A percentile compares a stretch with the other conserved stretches of the same genome.
Evolutionary conservation across 495 filamentous ascomycete genomes (phyloP).

Genomic region (Aspergillus indologenus): DNA sequence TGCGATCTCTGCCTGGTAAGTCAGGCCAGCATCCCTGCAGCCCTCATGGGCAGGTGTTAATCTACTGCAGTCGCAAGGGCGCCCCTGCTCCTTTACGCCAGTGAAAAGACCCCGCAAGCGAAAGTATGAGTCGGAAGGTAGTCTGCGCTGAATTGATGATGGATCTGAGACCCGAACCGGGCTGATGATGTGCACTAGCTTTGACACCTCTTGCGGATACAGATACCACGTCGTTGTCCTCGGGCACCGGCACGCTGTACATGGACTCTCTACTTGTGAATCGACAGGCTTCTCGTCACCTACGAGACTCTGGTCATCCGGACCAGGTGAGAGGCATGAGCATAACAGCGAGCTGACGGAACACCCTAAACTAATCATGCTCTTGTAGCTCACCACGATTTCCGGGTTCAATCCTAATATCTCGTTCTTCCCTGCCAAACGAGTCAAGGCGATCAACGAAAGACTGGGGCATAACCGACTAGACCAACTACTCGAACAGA

Average conservation of each 20-base stretch:
- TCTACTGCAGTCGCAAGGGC: neutral
- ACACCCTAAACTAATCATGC: neutral
- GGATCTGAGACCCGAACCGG: no score
- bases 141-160: no score
- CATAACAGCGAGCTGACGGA: neutral
- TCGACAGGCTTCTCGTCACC: conserved; percentile 1
- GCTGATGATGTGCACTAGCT: neutral
- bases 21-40: neutral
- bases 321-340: neutral
- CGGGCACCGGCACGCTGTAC: neutral
- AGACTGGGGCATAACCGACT: conserved; percentile 17
- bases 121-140: neutral
- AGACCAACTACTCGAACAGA: conserved; percentile 17
- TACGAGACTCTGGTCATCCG: neutral
- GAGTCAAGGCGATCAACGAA: conserved; percentile 11
- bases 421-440: conserved; percentile 17
- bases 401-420: conserved; percentile 23
- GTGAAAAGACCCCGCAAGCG: neutral
- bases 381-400: conserved; percentile 1
- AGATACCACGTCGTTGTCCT: neutral
- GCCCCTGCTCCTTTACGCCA: neutral
- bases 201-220: neutral
- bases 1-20: conserved; percentile 5
- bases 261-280: neutral
- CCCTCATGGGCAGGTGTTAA: neutral